Percentiles rank a stretch among this genome's conserved stretches.
phyloP scores from a whole-genome alignment of 2,329 filamentous ascomycete genomes.

The Ascocoryne sarcoides region DNA sequence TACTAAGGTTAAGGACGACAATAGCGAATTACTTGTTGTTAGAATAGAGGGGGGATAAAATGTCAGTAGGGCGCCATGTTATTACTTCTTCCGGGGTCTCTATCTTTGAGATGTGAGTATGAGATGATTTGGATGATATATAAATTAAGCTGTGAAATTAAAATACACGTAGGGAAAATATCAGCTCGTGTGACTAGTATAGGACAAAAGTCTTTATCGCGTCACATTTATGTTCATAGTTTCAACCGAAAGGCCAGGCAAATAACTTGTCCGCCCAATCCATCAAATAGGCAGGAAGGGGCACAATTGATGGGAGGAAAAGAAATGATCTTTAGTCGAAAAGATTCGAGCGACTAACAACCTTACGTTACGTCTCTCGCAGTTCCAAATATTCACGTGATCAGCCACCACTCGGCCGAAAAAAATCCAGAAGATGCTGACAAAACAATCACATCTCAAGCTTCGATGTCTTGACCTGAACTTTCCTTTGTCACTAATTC shows the following conservation, averaged over 20 bases:
- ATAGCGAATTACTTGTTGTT: not conserved
- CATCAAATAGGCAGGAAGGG: too few species aligned
- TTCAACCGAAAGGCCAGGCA: too few species aligned
- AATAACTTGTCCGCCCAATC: too few species aligned
- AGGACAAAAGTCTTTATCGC: too few species aligned
- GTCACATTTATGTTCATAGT: not conserved
- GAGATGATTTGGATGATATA: not conserved
- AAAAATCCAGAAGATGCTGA: slow-evolving; percentile 21
- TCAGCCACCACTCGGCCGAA: slow-evolving; percentile 4
- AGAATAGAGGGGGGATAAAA: not conserved
- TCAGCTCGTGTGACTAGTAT: too few species aligned
- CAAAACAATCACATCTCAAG: slow-evolving; percentile 17
- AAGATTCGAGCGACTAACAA: too few species aligned
- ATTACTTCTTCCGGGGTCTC: not conserved
- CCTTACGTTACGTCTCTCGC: too few species aligned
- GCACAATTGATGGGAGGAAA: too few species aligned
- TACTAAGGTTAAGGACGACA: not conserved
- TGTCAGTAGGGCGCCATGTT: not conserved
- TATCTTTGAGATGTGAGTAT: not conserved
- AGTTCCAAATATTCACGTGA: not conserved
- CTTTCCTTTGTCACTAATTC: slow-evolving; percentile 20
- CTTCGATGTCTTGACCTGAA: slow-evolving; percentile 8
- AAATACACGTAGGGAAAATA: too few species aligned
- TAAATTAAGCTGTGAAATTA: too few species aligned
- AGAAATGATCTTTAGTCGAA: too few species aligned